Evolutionary conservation across 106 monocot genomes (phyloP), one percentile per base, ranked within the genome.

Genomic region (Vanilla planifolia): DNA sequence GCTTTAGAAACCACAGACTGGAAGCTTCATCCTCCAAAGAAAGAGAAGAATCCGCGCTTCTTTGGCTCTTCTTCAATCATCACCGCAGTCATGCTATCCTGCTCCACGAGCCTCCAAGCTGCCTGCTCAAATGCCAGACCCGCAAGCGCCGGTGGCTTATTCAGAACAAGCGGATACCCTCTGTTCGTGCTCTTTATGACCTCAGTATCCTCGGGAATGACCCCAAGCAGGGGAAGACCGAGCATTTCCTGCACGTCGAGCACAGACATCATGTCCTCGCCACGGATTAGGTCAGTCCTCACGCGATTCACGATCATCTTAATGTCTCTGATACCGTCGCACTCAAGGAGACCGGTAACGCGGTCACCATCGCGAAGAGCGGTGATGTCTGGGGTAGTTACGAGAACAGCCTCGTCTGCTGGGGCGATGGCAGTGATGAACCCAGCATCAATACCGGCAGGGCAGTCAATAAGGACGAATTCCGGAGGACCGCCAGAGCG

Each of bases 251-350:
- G 95, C 48, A 95, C 89, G 37, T 95, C 95, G 7, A 95, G 76
- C 22, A 89, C 89, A 5, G 89, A 90, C 95, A 95, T 95, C 95
- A 95, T 95, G 53, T 95, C 95, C 55, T 95, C 89, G 7, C 89
- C 89, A 20, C 65, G 63, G 36, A 95, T 83, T 22, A 95, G 55
- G 41, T 95, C 95, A 5, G 80, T 78, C 48, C 95, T 55, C 0
- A 95, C 90, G 4, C 95, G 62, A 62, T 95, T 95, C 0, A 95
- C 95, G 15, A 95, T 64, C 79, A 95, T 95, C 73, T 95, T 95
- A 64, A 95, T 84, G 63, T 95, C 95, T 41, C 73, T 71, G 39
- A 90, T 90, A 27, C 95, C 95, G 42, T 95, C 95, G 37, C 95
- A 95, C 63, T 95, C 95, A 2, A 95, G 78, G 5, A 95, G 75